Evolutionary conservation across 2,329 filamentous ascomycete species (phyloP).

Genomic region (Stemphylium vesicarium): DNA sequence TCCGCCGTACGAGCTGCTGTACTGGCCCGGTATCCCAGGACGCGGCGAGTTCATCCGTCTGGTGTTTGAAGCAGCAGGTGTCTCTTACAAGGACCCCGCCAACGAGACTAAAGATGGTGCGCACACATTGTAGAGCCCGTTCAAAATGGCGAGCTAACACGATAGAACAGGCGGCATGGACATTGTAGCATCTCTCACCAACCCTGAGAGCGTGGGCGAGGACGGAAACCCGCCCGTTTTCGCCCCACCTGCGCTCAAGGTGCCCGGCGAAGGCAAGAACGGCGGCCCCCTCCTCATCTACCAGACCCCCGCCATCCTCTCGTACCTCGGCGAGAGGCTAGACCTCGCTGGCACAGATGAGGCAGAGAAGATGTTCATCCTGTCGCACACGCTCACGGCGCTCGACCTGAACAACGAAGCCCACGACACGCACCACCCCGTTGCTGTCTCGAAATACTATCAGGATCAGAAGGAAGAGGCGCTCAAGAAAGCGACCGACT

Average conservation of each 20-base stretch:
- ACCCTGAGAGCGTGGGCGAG: slow-evolving; percentile 56
- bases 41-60: slow-evolving; percentile 78
- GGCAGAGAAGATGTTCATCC: slow-evolving; percentile 62
- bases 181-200: slow-evolving; percentile 57
- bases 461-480: slow-evolving; percentile 77
- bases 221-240: slow-evolving; percentile 67
- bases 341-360: slow-evolving; percentile 62
- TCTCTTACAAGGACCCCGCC: slow-evolving; percentile 68
- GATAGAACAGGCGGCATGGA: slow-evolving; percentile 46
- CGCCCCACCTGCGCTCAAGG: slow-evolving; percentile 69
- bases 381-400: slow-evolving; percentile 70
- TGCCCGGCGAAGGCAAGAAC: slow-evolving; percentile 57
- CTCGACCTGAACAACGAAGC: slow-evolving; percentile 74
- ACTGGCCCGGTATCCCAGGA: slow-evolving; percentile 75
- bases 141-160: neutral
- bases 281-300: slow-evolving; percentile 65
- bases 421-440: slow-evolving; percentile 78
- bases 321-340: slow-evolving; percentile 69
- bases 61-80: slow-evolving; percentile 71
- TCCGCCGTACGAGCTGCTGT: slow-evolving; percentile 68
- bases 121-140: neutral
- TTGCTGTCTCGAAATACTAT: slow-evolving; percentile 66
- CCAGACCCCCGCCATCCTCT: slow-evolving; percentile 76
- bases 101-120: slow-evolving; percentile 56
- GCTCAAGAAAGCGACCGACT: slow-evolving; percentile 63